Conservation (phyloP, 257 asterid genomes). For the Solanum chaucha region DNA sequence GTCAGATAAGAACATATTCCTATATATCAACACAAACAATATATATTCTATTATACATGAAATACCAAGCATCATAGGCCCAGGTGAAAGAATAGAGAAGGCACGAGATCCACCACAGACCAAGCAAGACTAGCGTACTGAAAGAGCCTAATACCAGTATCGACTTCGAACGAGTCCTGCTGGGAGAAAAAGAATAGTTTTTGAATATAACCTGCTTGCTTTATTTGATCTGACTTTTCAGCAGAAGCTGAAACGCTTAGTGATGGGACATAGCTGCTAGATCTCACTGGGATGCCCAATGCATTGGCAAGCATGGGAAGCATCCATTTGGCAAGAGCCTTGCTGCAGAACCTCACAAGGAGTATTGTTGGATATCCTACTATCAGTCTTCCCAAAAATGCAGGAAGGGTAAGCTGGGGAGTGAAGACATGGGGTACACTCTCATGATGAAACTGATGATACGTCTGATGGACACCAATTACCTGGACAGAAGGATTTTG, state of each 20-base stretch:
- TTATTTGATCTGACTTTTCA: conserved; percentile 39
- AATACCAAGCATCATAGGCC: conserved; percentile 41
- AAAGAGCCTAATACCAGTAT: conserved; percentile 88
- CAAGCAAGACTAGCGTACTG: conserved; percentile 96
- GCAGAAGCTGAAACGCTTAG: conserved; percentile 26
- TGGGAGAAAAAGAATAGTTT: conserved; percentile 47
- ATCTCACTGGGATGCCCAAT: conserved; percentile 72
- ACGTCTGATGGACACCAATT: conserved; percentile 80
- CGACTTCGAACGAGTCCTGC: conserved; percentile 67
- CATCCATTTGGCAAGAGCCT: conserved; percentile 85
- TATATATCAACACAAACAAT: not conserved
- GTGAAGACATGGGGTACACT: conserved; percentile 55
- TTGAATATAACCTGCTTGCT: conserved; percentile 61
- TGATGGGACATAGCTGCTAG: conserved; percentile 69
- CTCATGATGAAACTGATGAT: conserved; percentile 87
- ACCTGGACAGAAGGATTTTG: conserved; percentile 40
- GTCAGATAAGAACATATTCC: not conserved
- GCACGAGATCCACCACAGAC: conserved; percentile 96
- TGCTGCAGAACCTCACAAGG: conserved; percentile 79
- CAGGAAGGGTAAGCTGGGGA: conserved; percentile 41
- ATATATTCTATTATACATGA: conserved; percentile 1
- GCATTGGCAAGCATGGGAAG: conserved; percentile 78
- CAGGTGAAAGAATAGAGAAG: conserved; percentile 52
- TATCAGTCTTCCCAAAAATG: conserved; percentile 59
- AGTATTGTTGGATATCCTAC: conserved; percentile 86